Percentiles rank a stretch among this genome's conserved stretches.
phyloP scores from a whole-genome alignment of 768 basidiomycete species.

The Amanita inopinata region DNA sequence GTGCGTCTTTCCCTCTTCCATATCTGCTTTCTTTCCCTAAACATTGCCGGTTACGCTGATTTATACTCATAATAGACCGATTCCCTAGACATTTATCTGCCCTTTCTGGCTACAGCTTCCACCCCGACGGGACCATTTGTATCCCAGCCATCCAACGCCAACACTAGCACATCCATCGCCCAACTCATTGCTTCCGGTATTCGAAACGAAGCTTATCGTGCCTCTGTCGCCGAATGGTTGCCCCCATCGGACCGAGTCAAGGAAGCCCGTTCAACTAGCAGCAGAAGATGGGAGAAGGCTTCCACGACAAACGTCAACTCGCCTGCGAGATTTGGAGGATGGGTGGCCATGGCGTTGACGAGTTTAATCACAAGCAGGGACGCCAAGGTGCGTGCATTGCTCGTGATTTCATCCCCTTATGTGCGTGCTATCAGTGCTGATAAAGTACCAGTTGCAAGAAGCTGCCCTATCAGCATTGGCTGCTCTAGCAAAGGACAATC shows the following conservation, averaged over 20 bases:
- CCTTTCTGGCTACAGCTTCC: slow-evolving; percentile 38
- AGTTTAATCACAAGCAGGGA: slow-evolving; percentile 41
- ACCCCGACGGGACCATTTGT: not conserved
- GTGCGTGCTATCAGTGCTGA: not conserved
- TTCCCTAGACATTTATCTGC: slow-evolving; percentile 57
- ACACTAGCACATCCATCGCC: slow-evolving; percentile 36
- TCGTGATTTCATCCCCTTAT: not conserved
- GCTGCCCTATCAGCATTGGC: slow-evolving; percentile 56
- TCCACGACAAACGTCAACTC: slow-evolving; percentile 28
- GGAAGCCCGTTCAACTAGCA: slow-evolving; percentile 30
- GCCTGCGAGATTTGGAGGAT: slow-evolving; percentile 38
- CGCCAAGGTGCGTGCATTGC: slow-evolving; percentile 33
- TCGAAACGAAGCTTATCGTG: slow-evolving; percentile 39
- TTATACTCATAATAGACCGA: slow-evolving; percentile 30
- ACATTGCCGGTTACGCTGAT: not conserved
- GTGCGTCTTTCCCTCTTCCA: slow-evolving; percentile 22
- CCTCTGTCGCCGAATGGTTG: slow-evolving; percentile 49
- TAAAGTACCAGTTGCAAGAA: slow-evolving; percentile 44
- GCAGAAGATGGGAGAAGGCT: slow-evolving; percentile 69
- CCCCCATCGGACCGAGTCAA: slow-evolving; percentile 45
- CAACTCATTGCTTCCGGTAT: slow-evolving; percentile 48
- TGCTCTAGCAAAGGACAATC: slow-evolving; percentile 56
- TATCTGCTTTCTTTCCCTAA: not conserved
- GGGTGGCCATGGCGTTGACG: slow-evolving; percentile 46
- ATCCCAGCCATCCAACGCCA: slow-evolving; percentile 24